Percentiles rank a stretch among this genome's conserved stretches.
Conservation (phyloP, 768 basidiomycete species). For the Crucibulum laeve region DNA sequence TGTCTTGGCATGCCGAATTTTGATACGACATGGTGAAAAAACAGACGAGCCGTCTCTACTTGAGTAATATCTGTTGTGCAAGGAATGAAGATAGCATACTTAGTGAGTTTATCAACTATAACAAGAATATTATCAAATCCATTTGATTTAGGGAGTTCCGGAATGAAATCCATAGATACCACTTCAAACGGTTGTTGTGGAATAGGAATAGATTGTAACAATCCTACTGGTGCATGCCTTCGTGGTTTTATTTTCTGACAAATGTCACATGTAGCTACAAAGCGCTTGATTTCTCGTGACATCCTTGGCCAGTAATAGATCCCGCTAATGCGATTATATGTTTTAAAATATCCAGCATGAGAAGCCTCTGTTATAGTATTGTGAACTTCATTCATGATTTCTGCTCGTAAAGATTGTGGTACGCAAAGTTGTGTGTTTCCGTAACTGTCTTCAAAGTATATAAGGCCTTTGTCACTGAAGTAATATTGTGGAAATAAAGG, state of each 20-base stretch:
- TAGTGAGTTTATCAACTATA: slow-evolving; percentile 16
- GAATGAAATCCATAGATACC: slow-evolving; percentile 1
- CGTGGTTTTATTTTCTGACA: slow-evolving; percentile 21
- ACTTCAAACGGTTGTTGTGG: slow-evolving; percentile 17
- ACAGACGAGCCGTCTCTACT: slow-evolving; percentile 19
- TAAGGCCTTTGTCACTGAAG: neutral
- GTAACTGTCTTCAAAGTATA: slow-evolving; percentile 19
- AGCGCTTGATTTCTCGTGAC: slow-evolving; percentile 17
- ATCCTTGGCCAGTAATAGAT: slow-evolving; percentile 28
- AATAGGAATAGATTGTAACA: slow-evolving; percentile 26
- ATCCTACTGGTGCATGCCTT: slow-evolving; percentile 22
- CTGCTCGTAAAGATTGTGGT: slow-evolving; percentile 9
- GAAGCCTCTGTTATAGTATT: slow-evolving; percentile 16
- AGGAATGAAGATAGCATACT: slow-evolving; percentile 37
- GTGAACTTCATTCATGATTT: slow-evolving; percentile 19
- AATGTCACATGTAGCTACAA: slow-evolving; percentile 17
- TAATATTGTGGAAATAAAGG: neutral
- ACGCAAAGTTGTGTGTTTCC: slow-evolving; percentile 22
- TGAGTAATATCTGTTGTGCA: slow-evolving; percentile 16
- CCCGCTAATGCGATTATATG: slow-evolving; percentile 14
- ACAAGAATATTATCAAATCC: slow-evolving; percentile 1
- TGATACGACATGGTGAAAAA: slow-evolving; percentile 21
- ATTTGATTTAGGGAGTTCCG: neutral
- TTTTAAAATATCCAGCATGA: slow-evolving; percentile 22
- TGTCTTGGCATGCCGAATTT: slow-evolving; percentile 19